Evolutionary conservation across 257 asterid genomes (phyloP), one percentile per base, ranked within the genome.

Genomic region (Craterostigma plantagineum): DNA sequence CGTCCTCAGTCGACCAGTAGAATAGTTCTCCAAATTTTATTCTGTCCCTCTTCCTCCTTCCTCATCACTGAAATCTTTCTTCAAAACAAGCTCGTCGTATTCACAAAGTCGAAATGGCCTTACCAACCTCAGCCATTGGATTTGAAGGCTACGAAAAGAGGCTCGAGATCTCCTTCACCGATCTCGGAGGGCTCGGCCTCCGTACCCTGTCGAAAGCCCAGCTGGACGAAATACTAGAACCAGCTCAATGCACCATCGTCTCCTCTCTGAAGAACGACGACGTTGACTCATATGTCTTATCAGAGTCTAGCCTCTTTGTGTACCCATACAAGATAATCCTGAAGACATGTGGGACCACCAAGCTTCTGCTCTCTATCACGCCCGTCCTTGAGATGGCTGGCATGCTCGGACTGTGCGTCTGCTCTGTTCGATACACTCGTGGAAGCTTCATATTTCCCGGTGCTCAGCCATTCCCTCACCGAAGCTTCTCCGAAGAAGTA

Each of bases 281-380:
- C 37, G 63, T 65, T 6, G 68, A 65, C 43, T 60, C 90, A 13
- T 72, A 72, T 42, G 76, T 76, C 17, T 68, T 72, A 10, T 76
- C 79, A 0, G 79, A 69, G 47, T 76, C 90, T 8, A 72, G 82
- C 70, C 74, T 76, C 13, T 76, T 76, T 7, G 71, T 72, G 15
- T 62, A 54, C 49, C 63, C 82, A 0, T 53, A 66, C 65, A 76
- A 72, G 60, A 62, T 76, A 11, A 66, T 72, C 0, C 34, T 69
- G 55, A 69, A 73, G 48, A 73, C 79, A 35, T 73, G 78, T 43
- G 77, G 75, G 48, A 69, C 82, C 11, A 69, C 82, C 1, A 66
- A 73, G 38, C 60, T 73, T 54, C 75, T 69, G 36, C 64, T 68
- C 1, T 68, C 77, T 0, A 54, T 72, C 48, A 73, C 74, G 7